Evolutionary conservation across 2,329 filamentous ascomycete species (phyloP).

Genomic region (Ampelomyces quisqualis): DNA sequence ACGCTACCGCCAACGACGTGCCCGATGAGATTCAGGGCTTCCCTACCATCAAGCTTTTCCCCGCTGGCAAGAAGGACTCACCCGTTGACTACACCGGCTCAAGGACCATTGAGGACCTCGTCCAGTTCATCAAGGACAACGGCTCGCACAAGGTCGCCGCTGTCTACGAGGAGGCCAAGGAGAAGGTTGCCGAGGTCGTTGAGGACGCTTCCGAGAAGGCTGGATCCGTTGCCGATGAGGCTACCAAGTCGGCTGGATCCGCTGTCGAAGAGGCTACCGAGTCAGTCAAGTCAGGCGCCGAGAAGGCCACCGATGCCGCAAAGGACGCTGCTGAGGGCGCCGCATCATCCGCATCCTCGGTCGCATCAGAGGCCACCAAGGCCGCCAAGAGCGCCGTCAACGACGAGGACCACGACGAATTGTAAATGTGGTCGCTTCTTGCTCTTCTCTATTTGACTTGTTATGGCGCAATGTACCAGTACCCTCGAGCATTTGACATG

Average conservation of each 20-base stretch:
- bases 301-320: conserved; percentile 36
- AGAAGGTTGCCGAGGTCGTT: conserved; percentile 49
- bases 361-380: conserved; percentile 41
- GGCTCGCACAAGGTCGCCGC: conserved; percentile 83
- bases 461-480: conserved; percentile 21
- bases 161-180: conserved; percentile 57
- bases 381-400: conserved; percentile 44
- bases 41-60: conserved; percentile 98
- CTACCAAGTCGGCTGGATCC: conserved; percentile 40
- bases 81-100: conserved; percentile 85
- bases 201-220: conserved; percentile 44
- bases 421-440: conserved; percentile 57
- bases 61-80: conserved; percentile 81
- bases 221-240: conserved; percentile 41
- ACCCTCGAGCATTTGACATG: conserved; percentile 23
- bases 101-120: conserved; percentile 87
- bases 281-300: conserved; percentile 49
- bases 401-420: conserved; percentile 65
- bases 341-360: conserved; percentile 37
- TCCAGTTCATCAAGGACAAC: conserved; percentile 90
- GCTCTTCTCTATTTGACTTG: conserved; percentile 9
- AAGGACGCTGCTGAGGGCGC: conserved; percentile 34
- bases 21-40: conserved; percentile 96
- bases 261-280: conserved; percentile 32
- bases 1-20: conserved; percentile 93